Evolutionary conservation across 441 rosid species (phyloP), one percentile per base, ranked within the genome.

Genomic region (Croton laevigatus): DNA sequence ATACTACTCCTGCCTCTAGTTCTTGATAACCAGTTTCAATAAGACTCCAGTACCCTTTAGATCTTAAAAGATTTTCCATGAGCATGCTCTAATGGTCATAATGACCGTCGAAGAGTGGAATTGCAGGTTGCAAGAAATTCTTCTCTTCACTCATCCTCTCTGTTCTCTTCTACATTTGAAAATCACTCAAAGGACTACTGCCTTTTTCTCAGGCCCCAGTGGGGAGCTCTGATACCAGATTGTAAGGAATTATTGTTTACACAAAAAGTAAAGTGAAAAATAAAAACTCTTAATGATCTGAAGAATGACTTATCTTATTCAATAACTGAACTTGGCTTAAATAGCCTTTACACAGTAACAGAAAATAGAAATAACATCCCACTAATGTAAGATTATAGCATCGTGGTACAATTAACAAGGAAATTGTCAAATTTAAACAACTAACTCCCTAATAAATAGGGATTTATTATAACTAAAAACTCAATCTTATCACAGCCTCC

Each of bases 171-270:
- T n/a, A n/a, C n/a, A 37, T 59, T 59, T 59, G 42, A 32, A 38
- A 38, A 38, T n/a, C 27, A 40, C 14, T 37, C 14, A 13, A 19
- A 38, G 40, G 17, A 20, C 32, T 62, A 3, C 13, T 40, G 42
- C 6, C 16, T 54, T 54, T 54, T 54, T 22, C 23, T 20, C 27
- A 36, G 13, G 20, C 22, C 64, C 23, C 45, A 60, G 22, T 60
- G 22, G 45, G 22, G 23, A n/a, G 64, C 64, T 60, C 19, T 60
- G 22, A 60, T 60, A 36, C 45, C 64, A 60, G n/a, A 60, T 60
- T 60, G 45, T 60, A 14, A 60, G 42, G 64, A 36, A 58, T 27
- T 54, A 54, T 54, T 13, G 27, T 5, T 54, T 4, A 19, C 59
- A 54, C 9, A 54, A 54, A 32, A 54, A 22, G 9, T 19, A 54